phyloP scores from a whole-genome alignment of 2,329 filamentous ascomycete species.

The Aspergillus neoniger region DNA sequence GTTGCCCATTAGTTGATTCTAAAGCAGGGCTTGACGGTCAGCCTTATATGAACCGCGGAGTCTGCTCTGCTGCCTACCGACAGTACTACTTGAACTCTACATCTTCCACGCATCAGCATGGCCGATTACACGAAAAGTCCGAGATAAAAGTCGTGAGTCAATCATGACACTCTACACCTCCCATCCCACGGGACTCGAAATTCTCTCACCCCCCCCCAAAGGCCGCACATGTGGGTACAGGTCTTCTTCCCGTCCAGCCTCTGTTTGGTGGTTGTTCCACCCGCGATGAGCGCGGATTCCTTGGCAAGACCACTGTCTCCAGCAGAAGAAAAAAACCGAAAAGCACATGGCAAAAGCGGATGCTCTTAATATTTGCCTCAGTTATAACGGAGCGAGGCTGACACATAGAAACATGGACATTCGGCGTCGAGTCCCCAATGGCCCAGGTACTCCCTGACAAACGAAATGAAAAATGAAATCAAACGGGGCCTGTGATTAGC shows the following conservation, averaged over 20 bases:
- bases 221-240: neutral
- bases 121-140: neutral
- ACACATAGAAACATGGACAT: slow-evolving; percentile 5
- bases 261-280: slow-evolving; percentile 4
- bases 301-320: neutral
- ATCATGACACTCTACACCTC: neutral
- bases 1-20: neutral
- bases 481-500: neutral
- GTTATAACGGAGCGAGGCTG: neutral
- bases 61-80: no score
- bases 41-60: no score
- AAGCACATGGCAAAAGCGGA: neutral
- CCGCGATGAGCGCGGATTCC: slow-evolving; percentile 11
- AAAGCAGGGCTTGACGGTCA: neutral
- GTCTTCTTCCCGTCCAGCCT: neutral
- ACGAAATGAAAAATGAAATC: neutral
- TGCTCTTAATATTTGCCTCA: neutral
- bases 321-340: neutral
- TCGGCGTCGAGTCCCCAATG: neutral
- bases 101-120: no score
- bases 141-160: neutral
- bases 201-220: slow-evolving; percentile 2
- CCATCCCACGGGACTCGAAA: slow-evolving; percentile 1
- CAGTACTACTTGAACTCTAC: no score
- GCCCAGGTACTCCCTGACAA: neutral